These are phyloP conservation scores for Xylaria castorea DNA, from an alignment of 495 filamentous ascomycete species.

Conservation along the genomic window DNA sequence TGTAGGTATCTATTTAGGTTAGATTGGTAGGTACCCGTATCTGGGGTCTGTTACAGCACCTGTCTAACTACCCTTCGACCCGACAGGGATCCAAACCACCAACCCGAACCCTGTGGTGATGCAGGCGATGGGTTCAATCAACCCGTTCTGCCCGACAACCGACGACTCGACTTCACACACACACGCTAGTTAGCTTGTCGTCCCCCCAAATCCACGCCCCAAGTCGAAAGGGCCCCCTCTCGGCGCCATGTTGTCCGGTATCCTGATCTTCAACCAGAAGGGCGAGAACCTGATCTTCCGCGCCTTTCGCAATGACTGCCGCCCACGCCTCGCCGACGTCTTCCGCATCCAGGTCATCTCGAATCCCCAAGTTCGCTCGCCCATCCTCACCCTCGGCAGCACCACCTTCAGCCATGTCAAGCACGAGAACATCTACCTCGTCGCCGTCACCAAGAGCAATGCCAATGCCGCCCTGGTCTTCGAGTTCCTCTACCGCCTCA, in stretches of 20 bases:
- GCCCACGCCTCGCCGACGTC: conserved; percentile 94
- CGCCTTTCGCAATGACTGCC: conserved; percentile 96
- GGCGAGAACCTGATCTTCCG: conserved; percentile 99
- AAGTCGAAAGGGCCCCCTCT: neutral
- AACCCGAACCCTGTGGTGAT: conserved; percentile 4
- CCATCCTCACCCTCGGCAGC: conserved; percentile 94
- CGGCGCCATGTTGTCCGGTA: conserved; percentile 86
- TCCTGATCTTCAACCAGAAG: conserved; percentile 99
- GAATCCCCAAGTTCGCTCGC: conserved; percentile 96
- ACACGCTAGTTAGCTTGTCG: neutral
- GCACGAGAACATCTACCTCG: conserved; percentile 98
- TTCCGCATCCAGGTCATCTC: conserved; percentile 99
- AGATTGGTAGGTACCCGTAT: no score
- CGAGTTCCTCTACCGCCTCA: conserved; percentile 94
- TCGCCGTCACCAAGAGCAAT: conserved; percentile 98
- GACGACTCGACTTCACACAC: neutral
- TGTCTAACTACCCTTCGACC: neutral
- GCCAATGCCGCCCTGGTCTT: conserved; percentile 99
- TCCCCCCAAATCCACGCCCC: neutral
- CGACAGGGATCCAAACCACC: neutral
- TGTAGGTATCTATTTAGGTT: no score
- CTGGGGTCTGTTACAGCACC: no score
- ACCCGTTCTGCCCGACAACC: neutral
- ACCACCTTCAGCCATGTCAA: conserved; percentile 99
- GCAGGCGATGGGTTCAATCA: neutral